Conservation (phyloP, 2,329 filamentous ascomycete species). For the Lasiodiplodia gonubiensis region DNA sequence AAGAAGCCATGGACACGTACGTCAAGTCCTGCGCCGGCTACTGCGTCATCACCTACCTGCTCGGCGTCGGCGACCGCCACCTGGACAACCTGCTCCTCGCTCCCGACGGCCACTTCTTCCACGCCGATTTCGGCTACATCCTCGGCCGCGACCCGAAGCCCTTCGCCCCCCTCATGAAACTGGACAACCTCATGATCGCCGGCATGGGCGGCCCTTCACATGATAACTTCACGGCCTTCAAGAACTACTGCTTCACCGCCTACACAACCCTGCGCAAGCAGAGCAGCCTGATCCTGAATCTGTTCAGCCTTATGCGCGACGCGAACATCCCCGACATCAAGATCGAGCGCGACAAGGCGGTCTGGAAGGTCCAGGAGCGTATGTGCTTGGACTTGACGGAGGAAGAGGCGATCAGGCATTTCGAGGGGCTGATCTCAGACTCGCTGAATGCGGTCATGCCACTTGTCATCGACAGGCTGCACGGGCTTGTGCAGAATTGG, state of each 20-base stretch:
- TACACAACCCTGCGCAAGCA: constrained; percentile 91
- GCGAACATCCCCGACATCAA: constrained; percentile 96
- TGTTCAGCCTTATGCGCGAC: constrained; percentile 97
- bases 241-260: constrained; percentile 93
- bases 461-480: constrained; percentile 91
- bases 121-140: constrained; percentile 98
- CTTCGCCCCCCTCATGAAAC: constrained; percentile 95
- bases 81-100: constrained; percentile 92
- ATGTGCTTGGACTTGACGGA: constrained; percentile 92
- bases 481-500: constrained; percentile 92
- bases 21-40: constrained; percentile 96
- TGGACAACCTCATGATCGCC: constrained; percentile 97
- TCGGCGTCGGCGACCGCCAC: constrained; percentile 94
- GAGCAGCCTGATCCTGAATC: constrained; percentile 87
- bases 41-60: constrained; percentile 96
- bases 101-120: constrained; percentile 93
- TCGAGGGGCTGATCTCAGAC: constrained; percentile 89
- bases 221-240: constrained; percentile 85
- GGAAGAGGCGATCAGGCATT: constrained; percentile 86
- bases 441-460: constrained; percentile 88
- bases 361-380: constrained; percentile 91
- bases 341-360: constrained; percentile 89
- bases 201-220: constrained; percentile 89
- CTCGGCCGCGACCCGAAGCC: constrained; percentile 96
- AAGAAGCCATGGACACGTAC: constrained; percentile 93